Evolutionary conservation across 129 eudicot genomes (phyloP), one percentile per base, ranked within the genome.

Genomic region (Chrysanthemum seticuspe): DNA sequence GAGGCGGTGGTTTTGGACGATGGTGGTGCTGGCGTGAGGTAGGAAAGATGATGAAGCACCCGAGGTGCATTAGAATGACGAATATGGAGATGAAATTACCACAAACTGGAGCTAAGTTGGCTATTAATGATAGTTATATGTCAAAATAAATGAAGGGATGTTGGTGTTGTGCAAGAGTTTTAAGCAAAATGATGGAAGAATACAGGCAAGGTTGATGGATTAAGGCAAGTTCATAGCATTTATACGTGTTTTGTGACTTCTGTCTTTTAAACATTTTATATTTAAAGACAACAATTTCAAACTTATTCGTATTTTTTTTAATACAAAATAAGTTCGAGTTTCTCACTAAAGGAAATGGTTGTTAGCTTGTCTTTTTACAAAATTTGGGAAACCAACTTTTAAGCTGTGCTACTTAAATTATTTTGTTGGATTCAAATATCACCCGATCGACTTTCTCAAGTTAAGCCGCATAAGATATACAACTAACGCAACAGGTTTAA

Each of bases 1-100:
- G 71, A 14, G 84, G 71, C 0, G 75, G 62, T 13, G 64, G 62
- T 72, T 78, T 83, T 14, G 72, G 61, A 29, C 31, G 31, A 29
- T 31, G 77, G 77, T 3, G 73, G 50, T 83, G 79, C 66, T 48
- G 64, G 55, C 67, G 25, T 63, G 84, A 53, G 76, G 86, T 56
- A 59, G 75, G 31, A 81, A 47, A 68, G 80, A 23, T 48, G 84
- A 81, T 74, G 85, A 86, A 91, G 29, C 88, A 86, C 3, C 82
- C 73, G 27, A 82, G 90, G 80, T 85, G 68, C 68, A 89, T 62
- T 62, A 87, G 78, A 74, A 88, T 58, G 78, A 86, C 31, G 31
- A 29, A 29, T 29, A 29, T 29, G 31, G 31, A 23, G 72, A 89
- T 8, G 68, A 83, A 65, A 68, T 71, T 79, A 61, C 77, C 65